phyloP scores from a whole-genome alignment of 352 stramenopile genomes.

The Phytophthora litchii region DNA sequence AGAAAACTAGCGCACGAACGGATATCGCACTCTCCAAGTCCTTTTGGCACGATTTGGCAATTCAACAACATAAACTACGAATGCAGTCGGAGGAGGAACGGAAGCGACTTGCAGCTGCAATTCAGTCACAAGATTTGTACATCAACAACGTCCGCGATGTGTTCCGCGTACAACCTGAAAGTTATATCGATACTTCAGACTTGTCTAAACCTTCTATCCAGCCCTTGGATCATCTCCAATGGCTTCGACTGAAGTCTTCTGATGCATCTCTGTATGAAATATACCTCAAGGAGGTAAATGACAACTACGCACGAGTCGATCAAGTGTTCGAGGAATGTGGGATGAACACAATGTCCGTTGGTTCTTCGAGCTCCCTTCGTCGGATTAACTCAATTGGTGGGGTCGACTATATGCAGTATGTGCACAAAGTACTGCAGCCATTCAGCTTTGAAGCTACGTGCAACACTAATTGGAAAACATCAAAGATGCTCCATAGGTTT shows the following conservation, averaged over 20 bases:
- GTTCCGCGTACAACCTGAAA: not conserved
- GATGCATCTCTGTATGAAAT: slow-evolving; percentile 11
- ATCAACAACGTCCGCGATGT: slow-evolving; percentile 8
- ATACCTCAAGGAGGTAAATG: slow-evolving; percentile 20
- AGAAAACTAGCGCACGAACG: not conserved
- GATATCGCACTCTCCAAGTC: slow-evolving; percentile 1
- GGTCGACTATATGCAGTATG: slow-evolving; percentile 16
- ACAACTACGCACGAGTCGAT: slow-evolving; percentile 11
- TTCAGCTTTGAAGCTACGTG: slow-evolving; percentile 24
- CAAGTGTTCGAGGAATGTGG: slow-evolving; percentile 18
- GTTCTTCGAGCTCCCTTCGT: not conserved
- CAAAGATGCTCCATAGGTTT: slow-evolving; percentile 6
- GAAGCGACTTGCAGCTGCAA: slow-evolving; percentile 1
- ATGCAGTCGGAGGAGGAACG: slow-evolving; percentile 13
- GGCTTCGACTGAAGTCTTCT: slow-evolving; percentile 14
- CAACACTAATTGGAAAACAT: slow-evolving; percentile 13
- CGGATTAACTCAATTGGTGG: not conserved
- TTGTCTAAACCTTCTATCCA: not conserved
- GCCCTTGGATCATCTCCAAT: slow-evolving; percentile 13
- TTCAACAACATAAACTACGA: slow-evolving; percentile 3
- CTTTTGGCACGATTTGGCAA: slow-evolving; percentile 10
- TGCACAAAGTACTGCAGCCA: slow-evolving; percentile 17
- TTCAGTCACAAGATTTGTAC: slow-evolving; percentile 9
- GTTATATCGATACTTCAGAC: not conserved
- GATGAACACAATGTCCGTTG: not conserved